These are phyloP conservation scores for Penicillium parvum DNA, from an alignment of 495 filamentous ascomycete genomes.

Conservation along the genomic window DNA sequence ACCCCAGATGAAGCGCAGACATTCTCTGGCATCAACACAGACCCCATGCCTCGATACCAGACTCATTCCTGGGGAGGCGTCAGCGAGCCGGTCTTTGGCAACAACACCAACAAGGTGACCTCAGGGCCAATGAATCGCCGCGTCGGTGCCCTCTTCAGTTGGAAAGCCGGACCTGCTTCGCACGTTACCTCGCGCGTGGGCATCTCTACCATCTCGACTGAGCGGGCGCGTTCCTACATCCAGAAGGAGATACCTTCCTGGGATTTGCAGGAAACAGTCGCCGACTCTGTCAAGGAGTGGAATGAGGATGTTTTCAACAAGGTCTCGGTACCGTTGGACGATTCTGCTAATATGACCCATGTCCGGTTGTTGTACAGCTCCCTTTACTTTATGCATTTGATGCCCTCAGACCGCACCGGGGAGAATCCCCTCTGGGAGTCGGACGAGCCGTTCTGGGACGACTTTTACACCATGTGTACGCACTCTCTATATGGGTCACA, in stretches of 20 bases:
- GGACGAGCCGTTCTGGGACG: conserved; percentile 68
- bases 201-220: conserved; percentile 45
- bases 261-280: conserved; percentile 46
- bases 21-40: conserved; percentile 49
- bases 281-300: conserved; percentile 52
- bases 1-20: conserved; percentile 38
- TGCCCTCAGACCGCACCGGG: conserved; percentile 68
- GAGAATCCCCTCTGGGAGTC: conserved; percentile 68
- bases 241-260: conserved; percentile 55
- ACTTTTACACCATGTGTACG: conserved; percentile 40
- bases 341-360: conserved; percentile 52
- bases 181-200: conserved; percentile 57
- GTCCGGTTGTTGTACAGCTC: conserved; percentile 65
- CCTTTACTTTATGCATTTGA: conserved; percentile 63
- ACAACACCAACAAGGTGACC: conserved; percentile 19
- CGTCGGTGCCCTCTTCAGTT: conserved; percentile 34
- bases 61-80: conserved; percentile 25
- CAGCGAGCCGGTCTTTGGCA: conserved; percentile 23
- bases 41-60: conserved; percentile 31
- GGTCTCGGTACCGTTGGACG: conserved; percentile 50
- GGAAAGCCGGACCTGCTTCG: conserved; percentile 19
- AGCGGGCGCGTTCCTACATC: conserved; percentile 42
- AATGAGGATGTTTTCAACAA: conserved; percentile 58
- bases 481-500: background rate
- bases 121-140: conserved; percentile 36